Base-by-base conservation (phyloP, 352 stramenopile species). In the Albugo candida region DNA sequence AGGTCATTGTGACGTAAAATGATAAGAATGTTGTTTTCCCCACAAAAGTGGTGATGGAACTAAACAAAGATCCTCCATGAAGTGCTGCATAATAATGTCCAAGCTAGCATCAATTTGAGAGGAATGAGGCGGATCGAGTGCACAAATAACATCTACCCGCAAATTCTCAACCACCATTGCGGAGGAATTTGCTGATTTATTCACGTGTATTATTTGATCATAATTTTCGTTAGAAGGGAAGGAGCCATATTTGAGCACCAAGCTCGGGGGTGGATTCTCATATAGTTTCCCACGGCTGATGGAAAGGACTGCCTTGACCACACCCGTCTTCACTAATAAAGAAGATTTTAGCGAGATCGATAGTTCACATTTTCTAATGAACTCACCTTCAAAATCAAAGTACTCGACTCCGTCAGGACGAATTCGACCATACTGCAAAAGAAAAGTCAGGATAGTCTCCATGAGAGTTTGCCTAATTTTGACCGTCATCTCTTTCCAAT, bases 401-500 rank as follows among this genome's bases (percentile, higher is more conserved):
- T 61, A 64, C 47, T 64, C 58, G 41, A 61, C 27, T 35, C 54
- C 54, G 17, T 64, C 58, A n/a, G 49, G 38, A 13, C 40, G 50
- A 6, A 61, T 45, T 44, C 53, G 51, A 19, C 53, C 58, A 40
- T 59, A 59, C 58, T 64, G 18, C 34, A 17, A 14, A 49, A 40
- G 16, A 27, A 24, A 12, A n/a, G 5, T 31, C 8, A 31, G 24
- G 3, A 31, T 10, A 8, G 24, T 3, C 24, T 31, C 24, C 3
- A 31, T 31, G 24, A 31, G 3, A 31, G 3, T 31, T 31, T 31
- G 24, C 24, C 8, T 8, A 31, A 31, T 31, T 31, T 8, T 31
- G 24, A 31, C 24, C 24, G 24, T 31, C 3, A 31, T 31, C 8
- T 31, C 24, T 31, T 31, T 31, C 24, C 24, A 31, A 3, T 10